Evolutionary conservation across 2,329 filamentous ascomycete genomes (phyloP).

Genomic region (Colletotrichum karsti): DNA sequence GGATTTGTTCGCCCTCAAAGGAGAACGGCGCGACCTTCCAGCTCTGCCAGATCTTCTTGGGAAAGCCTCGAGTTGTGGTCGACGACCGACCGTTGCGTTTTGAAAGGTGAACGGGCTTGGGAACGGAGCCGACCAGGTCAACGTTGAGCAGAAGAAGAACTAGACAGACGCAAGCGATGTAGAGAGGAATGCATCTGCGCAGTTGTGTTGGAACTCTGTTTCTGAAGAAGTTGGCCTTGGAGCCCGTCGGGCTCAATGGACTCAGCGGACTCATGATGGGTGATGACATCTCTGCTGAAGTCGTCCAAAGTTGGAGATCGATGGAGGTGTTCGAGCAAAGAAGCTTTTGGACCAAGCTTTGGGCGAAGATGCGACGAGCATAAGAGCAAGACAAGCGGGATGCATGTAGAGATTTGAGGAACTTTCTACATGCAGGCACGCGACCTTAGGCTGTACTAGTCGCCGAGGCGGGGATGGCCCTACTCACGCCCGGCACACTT

Average conservation of each 20-base stretch:
- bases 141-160: conserved; percentile 57
- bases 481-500: neutral
- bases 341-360: conserved; percentile 9
- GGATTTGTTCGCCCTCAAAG: conserved; percentile 71
- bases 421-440: conserved; percentile 1
- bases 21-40: conserved; percentile 76
- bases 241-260: conserved; percentile 15
- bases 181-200: conserved; percentile 55
- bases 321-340: neutral
- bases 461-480: conserved; percentile 3
- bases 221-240: conserved; percentile 32
- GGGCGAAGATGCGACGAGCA: neutral
- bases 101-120: conserved; percentile 32
- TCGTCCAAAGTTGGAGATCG: neutral
- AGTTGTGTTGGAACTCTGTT: conserved; percentile 56
- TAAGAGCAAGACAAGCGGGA: neutral
- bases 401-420: conserved; percentile 11
- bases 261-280: conserved; percentile 20
- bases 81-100: conserved; percentile 23
- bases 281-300: conserved; percentile 9
- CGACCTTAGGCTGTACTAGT: neutral
- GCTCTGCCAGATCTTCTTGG: conserved; percentile 78
- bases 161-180: conserved; percentile 51
- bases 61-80: conserved; percentile 53
- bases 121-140: conserved; percentile 45